phyloP scores from a whole-genome alignment of 1,284 basidiomycete species.

The Sanghuangporus sanghuang region DNA sequence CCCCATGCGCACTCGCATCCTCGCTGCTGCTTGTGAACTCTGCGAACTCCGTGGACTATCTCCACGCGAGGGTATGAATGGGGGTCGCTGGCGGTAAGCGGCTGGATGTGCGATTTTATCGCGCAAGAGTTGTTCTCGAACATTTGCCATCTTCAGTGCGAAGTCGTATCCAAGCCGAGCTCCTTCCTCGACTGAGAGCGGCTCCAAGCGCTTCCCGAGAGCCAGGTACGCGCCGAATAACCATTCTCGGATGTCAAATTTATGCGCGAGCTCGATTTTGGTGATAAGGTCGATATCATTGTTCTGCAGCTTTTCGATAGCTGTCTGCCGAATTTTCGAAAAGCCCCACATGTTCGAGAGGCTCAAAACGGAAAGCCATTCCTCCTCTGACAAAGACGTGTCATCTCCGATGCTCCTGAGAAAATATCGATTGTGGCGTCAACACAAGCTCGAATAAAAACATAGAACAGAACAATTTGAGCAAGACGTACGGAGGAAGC shows the following conservation, averaged over 20 bases:
- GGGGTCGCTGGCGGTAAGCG: constrained; percentile 6
- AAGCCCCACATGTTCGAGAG: constrained; percentile 26
- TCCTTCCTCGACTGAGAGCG: constrained; percentile 25
- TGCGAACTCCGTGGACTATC: constrained; percentile 3
- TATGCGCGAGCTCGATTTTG: constrained; percentile 24
- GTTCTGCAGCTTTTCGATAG: constrained; percentile 23
- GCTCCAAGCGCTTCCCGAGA: constrained; percentile 22
- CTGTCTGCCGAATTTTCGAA: constrained; percentile 21
- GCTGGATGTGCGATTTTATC: constrained; percentile 15
- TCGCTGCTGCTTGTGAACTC: neutral
- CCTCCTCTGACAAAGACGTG: constrained; percentile 22
- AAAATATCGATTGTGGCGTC: neutral
- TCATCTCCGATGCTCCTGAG: constrained; percentile 20
- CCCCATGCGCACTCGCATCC: neutral
- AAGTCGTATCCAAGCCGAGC: constrained; percentile 21
- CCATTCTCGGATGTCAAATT: constrained; percentile 24
- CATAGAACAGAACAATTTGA: neutral
- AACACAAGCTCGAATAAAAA: neutral
- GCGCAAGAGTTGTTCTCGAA: constrained; percentile 13
- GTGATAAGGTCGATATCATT: constrained; percentile 23
- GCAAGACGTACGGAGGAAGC: constrained; percentile 11
- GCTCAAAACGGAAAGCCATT: constrained; percentile 28
- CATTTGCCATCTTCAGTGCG: constrained; percentile 15
- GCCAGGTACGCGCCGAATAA: constrained; percentile 20
- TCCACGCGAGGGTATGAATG: neutral